Base-by-base conservation (phyloP, 305 asterid species). In the Fraxinus angustifolia region DNA sequence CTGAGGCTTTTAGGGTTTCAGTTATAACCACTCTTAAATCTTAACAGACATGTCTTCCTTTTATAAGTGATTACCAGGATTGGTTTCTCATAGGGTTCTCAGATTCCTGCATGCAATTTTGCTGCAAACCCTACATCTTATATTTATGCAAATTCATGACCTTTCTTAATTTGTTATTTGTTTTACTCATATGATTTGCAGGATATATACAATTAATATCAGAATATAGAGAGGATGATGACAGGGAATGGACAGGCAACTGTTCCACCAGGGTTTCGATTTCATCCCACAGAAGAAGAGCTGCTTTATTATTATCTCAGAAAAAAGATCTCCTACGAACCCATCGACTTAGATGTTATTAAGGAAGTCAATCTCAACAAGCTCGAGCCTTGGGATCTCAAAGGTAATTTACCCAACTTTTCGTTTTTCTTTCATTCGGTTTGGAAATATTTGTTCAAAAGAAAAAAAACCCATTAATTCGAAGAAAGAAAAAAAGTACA, bases 371-470 rank as follows among this genome's bases (percentile, higher is more conserved):
- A 93, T 90, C 95, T 93, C 90, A 93, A 93, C 91, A 93, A 91
- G 82, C 97, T 93, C 36, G 97, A 93, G 87, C 97, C 97, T 3
- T 93, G 97, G 97, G 95, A 93, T 81, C 95, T 93, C 88, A 93
- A 91, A 91, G 97, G 97, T 77, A 16, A 45, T 1, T 1, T 11
- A 11, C 26, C 42, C 45, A 6, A 36, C 10, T 8, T 6, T 6
- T 58, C 53, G 30, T 38, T n/a, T 38, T 14, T 8, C 19, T 3
- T 33, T n/a, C 31, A 53, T 75, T 36, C 58, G 26, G 19, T n/a
- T 68, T 53, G 14, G 1, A 19, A 19, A 58, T n/a, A 17, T 16
- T 56, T 17, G 3, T 19, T 21, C 71, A 23, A 62, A 23, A 62
- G 23, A 30, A 30, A 21, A 17, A 8, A 65, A 26, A 23, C 10